Conservation (phyloP, 306 rosid species). For the Carpinus viminea region DNA sequence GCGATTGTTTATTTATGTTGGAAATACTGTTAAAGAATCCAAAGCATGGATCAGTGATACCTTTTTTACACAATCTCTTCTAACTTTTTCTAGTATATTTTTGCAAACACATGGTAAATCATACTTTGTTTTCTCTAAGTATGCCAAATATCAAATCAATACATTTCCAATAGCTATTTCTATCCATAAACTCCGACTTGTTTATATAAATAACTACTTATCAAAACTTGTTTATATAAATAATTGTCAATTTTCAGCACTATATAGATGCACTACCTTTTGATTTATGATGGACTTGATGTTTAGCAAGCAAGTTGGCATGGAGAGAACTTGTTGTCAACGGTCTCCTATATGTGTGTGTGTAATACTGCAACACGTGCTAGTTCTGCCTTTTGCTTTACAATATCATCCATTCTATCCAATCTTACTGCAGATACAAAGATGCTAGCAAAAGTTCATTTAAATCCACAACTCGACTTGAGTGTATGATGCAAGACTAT, state of each 20-base stretch:
- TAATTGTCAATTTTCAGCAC: too few relatives aligned
- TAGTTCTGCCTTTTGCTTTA: background rate
- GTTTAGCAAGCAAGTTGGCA: background rate
- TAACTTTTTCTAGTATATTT: background rate
- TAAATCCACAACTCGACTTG: conserved; percentile 93
- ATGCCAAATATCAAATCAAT: too few relatives aligned
- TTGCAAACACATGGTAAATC: background rate
- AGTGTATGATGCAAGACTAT: conserved; percentile 99
- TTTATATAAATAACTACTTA: too few relatives aligned
- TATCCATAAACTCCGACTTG: too few relatives aligned
- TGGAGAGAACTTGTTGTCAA: background rate
- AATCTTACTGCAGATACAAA: conserved; percentile 67
- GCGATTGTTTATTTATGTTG: conserved; percentile 3
- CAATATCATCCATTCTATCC: conserved; percentile 9
- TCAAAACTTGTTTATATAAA: too few relatives aligned
- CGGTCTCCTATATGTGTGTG: background rate
- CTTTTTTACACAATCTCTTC: background rate
- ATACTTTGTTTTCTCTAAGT: too few relatives aligned
- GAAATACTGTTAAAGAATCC: background rate
- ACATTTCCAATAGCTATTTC: too few relatives aligned
- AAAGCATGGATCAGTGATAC: background rate
- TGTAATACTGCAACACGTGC: background rate
- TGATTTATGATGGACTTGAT: too few relatives aligned
- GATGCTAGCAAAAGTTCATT: conserved; percentile 92
- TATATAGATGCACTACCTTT: too few relatives aligned